These are phyloP conservation scores for Chaetoceros tenuissimus DNA, from an alignment of 108 stramenopile species.

Conservation along the genomic window DNA sequence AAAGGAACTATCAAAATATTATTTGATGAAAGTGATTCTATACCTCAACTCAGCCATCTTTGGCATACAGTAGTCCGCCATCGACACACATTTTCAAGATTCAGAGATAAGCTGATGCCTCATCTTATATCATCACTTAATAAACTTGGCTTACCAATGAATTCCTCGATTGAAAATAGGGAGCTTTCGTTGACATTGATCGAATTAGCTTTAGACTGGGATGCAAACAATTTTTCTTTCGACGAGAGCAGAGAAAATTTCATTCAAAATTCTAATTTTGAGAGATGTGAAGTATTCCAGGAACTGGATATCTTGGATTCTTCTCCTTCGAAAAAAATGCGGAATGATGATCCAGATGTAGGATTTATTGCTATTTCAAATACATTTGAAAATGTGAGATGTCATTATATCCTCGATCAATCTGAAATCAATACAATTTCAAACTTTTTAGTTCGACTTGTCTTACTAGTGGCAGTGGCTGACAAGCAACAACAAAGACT, in stretches of 20 bases:
- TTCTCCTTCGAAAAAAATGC: too few relatives aligned
- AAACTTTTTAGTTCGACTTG: conserved; percentile 77
- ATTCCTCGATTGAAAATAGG: conserved; percentile 54
- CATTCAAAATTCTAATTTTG: neutral
- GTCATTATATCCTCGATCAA: conserved; percentile 13
- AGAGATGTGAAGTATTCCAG: too few relatives aligned
- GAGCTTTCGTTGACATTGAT: conserved; percentile 64
- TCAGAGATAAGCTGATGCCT: conserved; percentile 54
- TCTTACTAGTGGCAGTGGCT: conserved; percentile 64
- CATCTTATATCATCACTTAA: conserved; percentile 82
- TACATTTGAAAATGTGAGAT: conserved; percentile 1
- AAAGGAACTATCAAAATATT: conserved; percentile 82
- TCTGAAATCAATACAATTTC: conserved; percentile 45
- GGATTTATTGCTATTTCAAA: neutral
- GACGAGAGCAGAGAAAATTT: conserved; percentile 3
- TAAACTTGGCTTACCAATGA: conserved; percentile 71
- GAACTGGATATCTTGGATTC: neutral
- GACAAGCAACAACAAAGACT: conserved; percentile 15
- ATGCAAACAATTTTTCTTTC: conserved; percentile 27
- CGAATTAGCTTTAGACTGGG: conserved; percentile 82
- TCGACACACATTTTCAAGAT: conserved; percentile 48
- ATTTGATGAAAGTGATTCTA: conserved; percentile 86
- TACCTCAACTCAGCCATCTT: conserved; percentile 86
- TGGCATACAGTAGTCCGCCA: conserved; percentile 79
- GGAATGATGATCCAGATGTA: too few relatives aligned